Base-by-base conservation (phyloP, 805 yeast species). In the Teunomyces atbi region DNA sequence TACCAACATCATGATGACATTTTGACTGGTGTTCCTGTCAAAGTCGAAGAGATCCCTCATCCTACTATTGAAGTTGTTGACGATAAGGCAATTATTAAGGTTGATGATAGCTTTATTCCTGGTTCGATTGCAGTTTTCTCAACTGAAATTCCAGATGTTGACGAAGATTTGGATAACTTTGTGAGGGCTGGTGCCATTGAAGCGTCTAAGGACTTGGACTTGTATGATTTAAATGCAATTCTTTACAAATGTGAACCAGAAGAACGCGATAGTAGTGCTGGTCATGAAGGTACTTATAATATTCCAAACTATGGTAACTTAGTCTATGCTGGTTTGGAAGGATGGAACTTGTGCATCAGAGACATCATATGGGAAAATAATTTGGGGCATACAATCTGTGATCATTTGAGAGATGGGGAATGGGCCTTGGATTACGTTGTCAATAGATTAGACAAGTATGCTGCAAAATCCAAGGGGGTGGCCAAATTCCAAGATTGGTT, bases 271-370 rank as follows among this genome's bases (percentile, higher is more conserved):
- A 78, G 82, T 10, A 81, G 91, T 53, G 76, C 66, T 18, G 96
- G 96, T 5, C 56, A 64, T 6, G 83, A 77, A 38, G 96, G 97
- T 7, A 79, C 79, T 0, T 92, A 94, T 65, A 62, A 67, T 41
- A 74, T 92, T 40, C 97, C 98, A 1, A 72, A 76, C 26, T 70
- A 77, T 62, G 97, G 97, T 0, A 70, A 71, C 12, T 69, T 91
- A 39, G 85, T 82, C 0, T 92, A 89, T 64, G 91, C 96, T 34
- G 99, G 99, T 8, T 69, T 94, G 18, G 95, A 89, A 64, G 98
- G 99, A 1, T 92, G 96, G 96, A 79, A 83, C 39, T 73, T 89
- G 0, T 84, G 82, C 1, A 65, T 92, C 53, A 76, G 79, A 46
- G 62, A 71, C 23, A 77, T 89, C 2, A 83, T 90, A 19, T 71